phyloP scores from a whole-genome alignment of 305 asterid species.

The Solanum hybrid region DNA sequence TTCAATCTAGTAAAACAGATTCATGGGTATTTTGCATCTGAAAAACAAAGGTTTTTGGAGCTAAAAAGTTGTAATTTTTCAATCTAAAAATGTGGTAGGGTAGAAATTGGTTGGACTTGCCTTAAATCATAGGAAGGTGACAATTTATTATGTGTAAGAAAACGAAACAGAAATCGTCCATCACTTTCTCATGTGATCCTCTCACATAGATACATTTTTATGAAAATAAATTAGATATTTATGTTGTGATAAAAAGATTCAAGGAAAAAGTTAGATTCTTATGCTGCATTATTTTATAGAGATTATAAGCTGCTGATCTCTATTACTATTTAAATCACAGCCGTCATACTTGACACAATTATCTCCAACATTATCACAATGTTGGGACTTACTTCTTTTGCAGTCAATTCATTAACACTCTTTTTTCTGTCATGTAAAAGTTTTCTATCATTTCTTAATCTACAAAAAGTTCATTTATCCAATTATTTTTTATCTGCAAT shows the following conservation, averaged over 20 bases:
- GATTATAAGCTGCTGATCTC: not conserved
- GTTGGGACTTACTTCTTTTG: not conserved
- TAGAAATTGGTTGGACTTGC: constrained; percentile 46
- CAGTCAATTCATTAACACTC: not conserved
- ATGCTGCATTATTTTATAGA: not conserved
- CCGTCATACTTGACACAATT: not conserved
- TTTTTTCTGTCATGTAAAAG: not conserved
- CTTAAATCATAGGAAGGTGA: constrained; percentile 32
- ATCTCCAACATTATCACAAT: not conserved
- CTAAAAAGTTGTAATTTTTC: constrained; percentile 25
- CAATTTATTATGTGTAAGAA: constrained; percentile 4
- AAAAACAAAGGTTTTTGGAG: constrained; percentile 13
- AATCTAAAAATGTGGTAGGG: constrained; percentile 35
- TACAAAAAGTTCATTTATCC: not conserved
- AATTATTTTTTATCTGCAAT: not conserved
- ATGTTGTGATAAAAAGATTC: not conserved
- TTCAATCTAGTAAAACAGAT: constrained; percentile 8
- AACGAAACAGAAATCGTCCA: constrained; percentile 26
- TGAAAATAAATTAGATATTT: not conserved
- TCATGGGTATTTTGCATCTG: constrained; percentile 20
- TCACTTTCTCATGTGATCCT: constrained; percentile 53
- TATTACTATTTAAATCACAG: not conserved
- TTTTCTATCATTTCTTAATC: not conserved
- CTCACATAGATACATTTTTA: constrained; percentile 5
- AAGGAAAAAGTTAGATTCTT: not conserved